phyloP scores from a whole-genome alignment of 495 filamentous ascomycete species.

The Hyaloscypha hepaticicola region DNA sequence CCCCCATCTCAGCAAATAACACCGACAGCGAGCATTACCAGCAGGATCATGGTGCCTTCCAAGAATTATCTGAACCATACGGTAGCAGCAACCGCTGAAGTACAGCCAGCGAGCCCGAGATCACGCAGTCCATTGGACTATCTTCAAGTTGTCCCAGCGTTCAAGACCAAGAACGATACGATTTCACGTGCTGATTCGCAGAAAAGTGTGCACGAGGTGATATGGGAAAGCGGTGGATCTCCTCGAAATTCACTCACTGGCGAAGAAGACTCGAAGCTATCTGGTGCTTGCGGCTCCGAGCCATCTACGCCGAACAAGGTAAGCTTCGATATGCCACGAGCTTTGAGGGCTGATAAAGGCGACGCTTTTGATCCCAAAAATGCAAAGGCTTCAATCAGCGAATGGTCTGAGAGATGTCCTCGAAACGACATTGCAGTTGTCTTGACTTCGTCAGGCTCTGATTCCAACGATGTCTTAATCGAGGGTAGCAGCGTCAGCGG shows the following conservation, averaged over 20 bases:
- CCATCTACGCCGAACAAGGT: background rate
- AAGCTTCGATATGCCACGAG: background rate
- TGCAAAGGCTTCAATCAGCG: constrained; percentile 13
- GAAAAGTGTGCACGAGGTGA: constrained; percentile 24
- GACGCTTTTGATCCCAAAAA: constrained; percentile 20
- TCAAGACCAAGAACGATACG: background rate
- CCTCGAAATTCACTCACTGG: background rate
- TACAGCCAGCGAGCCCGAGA: background rate
- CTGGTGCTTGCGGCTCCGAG: background rate
- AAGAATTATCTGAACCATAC: background rate
- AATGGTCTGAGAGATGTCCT: constrained; percentile 14
- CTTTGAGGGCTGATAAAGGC: background rate
- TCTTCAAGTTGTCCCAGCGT: constrained; percentile 4
- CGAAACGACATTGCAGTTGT: constrained; percentile 9
- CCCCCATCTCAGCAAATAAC: background rate
- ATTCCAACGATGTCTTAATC: background rate
- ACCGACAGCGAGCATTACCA: background rate
- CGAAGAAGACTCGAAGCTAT: constrained; percentile 5
- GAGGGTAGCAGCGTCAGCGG: background rate
- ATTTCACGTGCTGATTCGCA: constrained; percentile 3
- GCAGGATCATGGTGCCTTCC: background rate
- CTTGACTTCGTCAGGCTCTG: constrained; percentile 9
- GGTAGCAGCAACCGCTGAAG: background rate
- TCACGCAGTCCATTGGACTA: background rate
- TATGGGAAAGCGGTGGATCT: constrained; percentile 17